Evolutionary conservation across 257 asterid species (phyloP).

Genomic region (Solanum paucissectum): DNA sequence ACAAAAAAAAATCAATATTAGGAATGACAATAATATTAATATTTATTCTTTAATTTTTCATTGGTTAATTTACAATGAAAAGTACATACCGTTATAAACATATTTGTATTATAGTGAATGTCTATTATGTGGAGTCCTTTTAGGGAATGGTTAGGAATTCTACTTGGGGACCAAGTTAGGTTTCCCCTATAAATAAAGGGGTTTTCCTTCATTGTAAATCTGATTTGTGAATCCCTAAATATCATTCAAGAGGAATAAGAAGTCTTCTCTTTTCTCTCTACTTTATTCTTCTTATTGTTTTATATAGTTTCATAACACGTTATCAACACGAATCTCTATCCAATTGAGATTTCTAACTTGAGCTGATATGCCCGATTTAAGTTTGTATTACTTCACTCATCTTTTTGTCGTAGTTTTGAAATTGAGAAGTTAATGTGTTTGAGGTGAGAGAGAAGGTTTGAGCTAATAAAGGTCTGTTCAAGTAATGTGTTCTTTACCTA

Average conservation of each 20-base stretch:
- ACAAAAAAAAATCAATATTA: not conserved
- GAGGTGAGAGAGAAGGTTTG: not conserved
- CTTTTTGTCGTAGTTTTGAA: not conserved
- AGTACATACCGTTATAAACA: not conserved
- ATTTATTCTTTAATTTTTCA: not conserved
- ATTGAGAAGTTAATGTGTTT: not conserved
- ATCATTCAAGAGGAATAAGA: not conserved
- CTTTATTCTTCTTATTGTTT: no score
- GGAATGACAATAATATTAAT: not conserved
- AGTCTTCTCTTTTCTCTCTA: not conserved
- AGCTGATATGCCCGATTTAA: not conserved
- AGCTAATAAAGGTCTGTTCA: not conserved
- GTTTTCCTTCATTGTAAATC: not conserved
- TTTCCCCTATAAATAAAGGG: no score
- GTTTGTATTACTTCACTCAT: not conserved
- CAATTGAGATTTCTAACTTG: not conserved
- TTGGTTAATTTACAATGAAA: not conserved
- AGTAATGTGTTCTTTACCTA: not conserved
- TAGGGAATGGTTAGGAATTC: no score
- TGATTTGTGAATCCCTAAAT: no score
- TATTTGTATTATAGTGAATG: no score
- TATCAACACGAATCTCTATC: not conserved
- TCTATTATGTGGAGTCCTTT: not conserved
- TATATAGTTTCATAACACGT: not conserved
- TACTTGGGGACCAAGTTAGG: not conserved